A percentile compares a stretch with the other conserved stretches of the same genome.
Evolutionary conservation across 129 eudicot species (phyloP).

Genomic region (Saposhnikovia divaricata): DNA sequence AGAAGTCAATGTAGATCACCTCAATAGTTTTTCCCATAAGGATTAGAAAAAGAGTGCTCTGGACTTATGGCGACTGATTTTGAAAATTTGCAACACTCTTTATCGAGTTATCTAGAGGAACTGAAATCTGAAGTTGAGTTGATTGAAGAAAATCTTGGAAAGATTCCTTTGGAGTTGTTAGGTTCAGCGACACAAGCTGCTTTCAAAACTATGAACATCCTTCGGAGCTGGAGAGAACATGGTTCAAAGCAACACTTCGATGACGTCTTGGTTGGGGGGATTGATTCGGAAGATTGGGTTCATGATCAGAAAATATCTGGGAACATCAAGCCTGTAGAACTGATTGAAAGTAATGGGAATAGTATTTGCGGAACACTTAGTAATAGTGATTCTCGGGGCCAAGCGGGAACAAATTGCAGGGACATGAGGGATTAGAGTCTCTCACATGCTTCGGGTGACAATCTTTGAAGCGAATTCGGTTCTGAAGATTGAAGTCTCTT

Average conservation of each 20-base stretch:
- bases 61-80: slow-evolving; percentile 34
- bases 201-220: slow-evolving; percentile 48
- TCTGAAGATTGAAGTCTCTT: slow-evolving; percentile 39
- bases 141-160: slow-evolving; percentile 53
- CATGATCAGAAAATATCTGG: slow-evolving; percentile 41
- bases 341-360: slow-evolving; percentile 74
- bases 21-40: too few species aligned
- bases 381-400: slow-evolving; percentile 79
- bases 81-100: slow-evolving; percentile 46
- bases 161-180: slow-evolving; percentile 39
- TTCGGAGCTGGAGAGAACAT: slow-evolving; percentile 50
- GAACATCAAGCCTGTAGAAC: slow-evolving; percentile 49
- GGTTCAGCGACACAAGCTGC: slow-evolving; percentile 57
- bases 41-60: slow-evolving; percentile 35
- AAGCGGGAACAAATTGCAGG: slow-evolving; percentile 45
- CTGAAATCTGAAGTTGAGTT: slow-evolving; percentile 48
- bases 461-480: slow-evolving; percentile 44
- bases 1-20: too few species aligned
- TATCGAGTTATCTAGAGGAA: slow-evolving; percentile 63
- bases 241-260: slow-evolving; percentile 39
- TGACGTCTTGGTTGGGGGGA: slow-evolving; percentile 52
- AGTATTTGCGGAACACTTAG: slow-evolving; percentile 72
- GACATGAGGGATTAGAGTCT: slow-evolving; percentile 38
- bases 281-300: slow-evolving; percentile 63
- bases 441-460: slow-evolving; percentile 38